These are phyloP conservation scores for Diversispora epigaea DNA, from an alignment of 192 early-diverging fungal species.

Conservation along the genomic window DNA sequence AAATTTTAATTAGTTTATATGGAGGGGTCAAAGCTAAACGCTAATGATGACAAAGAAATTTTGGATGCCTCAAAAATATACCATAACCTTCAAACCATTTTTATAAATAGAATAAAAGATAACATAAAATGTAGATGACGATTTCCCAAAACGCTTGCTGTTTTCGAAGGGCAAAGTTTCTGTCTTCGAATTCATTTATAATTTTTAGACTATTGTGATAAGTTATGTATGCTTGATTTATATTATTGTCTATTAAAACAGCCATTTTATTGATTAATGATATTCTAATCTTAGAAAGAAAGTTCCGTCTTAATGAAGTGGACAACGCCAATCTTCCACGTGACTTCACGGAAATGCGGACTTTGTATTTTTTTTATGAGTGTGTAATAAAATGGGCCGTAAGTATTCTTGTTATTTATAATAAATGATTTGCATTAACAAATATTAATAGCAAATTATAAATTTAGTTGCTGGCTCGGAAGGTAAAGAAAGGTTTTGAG, in stretches of 20 bases:
- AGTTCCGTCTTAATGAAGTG: slow-evolving; percentile 33
- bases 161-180: slow-evolving; percentile 34
- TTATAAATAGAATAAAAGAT: slow-evolving; percentile 32
- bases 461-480: too few species aligned
- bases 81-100: slow-evolving; percentile 32
- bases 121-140: slow-evolving; percentile 24
- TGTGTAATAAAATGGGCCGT: too few species aligned
- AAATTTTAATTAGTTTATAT: slow-evolving; percentile 35
- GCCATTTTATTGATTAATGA: slow-evolving; percentile 25
- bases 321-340: slow-evolving; percentile 25
- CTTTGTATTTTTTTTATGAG: too few species aligned
- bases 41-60: slow-evolving; percentile 24
- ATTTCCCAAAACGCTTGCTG: slow-evolving; percentile 22
- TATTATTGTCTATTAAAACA: slow-evolving; percentile 25
- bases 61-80: slow-evolving; percentile 25
- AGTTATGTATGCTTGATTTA: slow-evolving; percentile 21
- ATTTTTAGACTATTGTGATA: slow-evolving; percentile 32
- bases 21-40: slow-evolving; percentile 15
- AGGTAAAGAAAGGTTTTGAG: too few species aligned
- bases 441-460: too few species aligned
- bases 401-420: too few species aligned
- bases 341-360: slow-evolving; percentile 33
- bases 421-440: too few species aligned
- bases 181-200: slow-evolving; percentile 23
- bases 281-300: slow-evolving; percentile 26